phyloP scores from a whole-genome alignment of 306 rosid species.

The Heteromeles arbutifolia region DNA sequence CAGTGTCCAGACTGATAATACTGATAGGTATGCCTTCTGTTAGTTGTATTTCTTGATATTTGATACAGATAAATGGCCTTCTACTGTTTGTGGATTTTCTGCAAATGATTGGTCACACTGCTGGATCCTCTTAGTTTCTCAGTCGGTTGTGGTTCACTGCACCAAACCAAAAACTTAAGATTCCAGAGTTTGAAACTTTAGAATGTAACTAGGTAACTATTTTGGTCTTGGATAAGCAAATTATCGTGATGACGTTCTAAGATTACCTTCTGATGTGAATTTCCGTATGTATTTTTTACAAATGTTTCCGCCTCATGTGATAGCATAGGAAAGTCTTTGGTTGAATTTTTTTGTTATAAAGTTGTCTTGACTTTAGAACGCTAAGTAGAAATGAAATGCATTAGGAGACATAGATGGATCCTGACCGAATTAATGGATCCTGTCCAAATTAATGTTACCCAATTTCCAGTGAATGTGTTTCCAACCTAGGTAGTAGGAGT shows the following conservation, averaged over 20 bases:
- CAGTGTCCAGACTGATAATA: constrained; percentile 93
- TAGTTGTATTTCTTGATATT: background rate
- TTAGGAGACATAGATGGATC: background rate
- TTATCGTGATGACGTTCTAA: background rate
- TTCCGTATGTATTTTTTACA: background rate
- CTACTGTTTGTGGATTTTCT: background rate
- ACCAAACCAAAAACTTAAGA: background rate
- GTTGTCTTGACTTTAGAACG: background rate
- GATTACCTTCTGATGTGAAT: background rate
- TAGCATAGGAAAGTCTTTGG: background rate
- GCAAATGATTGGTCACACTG: background rate
- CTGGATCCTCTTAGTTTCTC: background rate
- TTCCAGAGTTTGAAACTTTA: background rate
- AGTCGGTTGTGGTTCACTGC: background rate
- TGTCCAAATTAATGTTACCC: too few relatives aligned
- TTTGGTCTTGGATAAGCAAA: background rate
- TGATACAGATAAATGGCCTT: background rate
- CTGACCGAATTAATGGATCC: too few relatives aligned
- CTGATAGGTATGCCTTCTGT: constrained; percentile 61
- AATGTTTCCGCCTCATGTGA: background rate
- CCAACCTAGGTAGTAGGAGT: too few relatives aligned
- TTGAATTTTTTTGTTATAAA: too few relatives aligned
- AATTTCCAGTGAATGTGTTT: too few relatives aligned
- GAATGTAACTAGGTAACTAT: background rate
- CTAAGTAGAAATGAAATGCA: background rate